A percentile compares a stretch with the other conserved stretches of the same genome.
These are phyloP conservation scores for Mortierella sp. DNA, from an alignment of 371 early-diverging fungal species.

Conservation along the genomic window DNA sequence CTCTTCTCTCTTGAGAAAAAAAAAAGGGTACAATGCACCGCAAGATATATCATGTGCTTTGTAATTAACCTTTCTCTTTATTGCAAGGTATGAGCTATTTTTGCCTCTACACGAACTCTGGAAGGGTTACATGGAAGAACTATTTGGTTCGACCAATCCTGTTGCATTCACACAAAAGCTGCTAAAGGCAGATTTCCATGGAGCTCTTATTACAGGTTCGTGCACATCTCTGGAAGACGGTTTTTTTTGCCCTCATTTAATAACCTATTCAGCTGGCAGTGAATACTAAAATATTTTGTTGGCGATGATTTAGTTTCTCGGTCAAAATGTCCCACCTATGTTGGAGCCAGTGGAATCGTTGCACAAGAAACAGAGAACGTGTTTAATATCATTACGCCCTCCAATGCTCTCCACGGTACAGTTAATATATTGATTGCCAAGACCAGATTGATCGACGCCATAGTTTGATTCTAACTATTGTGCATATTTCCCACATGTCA, in stretches of 20 bases:
- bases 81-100: slow-evolving; percentile 69
- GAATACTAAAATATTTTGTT: neutral
- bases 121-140: slow-evolving; percentile 81
- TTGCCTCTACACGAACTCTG: slow-evolving; percentile 84
- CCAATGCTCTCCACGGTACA: slow-evolving; percentile 74
- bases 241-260: neutral
- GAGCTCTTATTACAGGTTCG: slow-evolving; percentile 79
- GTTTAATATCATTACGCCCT: slow-evolving; percentile 83
- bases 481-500: neutral
- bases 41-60: neutral
- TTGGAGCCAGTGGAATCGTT: slow-evolving; percentile 86
- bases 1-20: no score
- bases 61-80: neutral
- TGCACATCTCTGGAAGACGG: neutral
- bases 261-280: no score
- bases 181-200: slow-evolving; percentile 90
- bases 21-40: no score
- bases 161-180: slow-evolving; percentile 71
- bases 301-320: slow-evolving; percentile 65
- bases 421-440: slow-evolving; percentile 7
- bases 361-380: slow-evolving; percentile 91
- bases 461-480: neutral
- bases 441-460: neutral
- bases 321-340: slow-evolving; percentile 84
- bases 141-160: slow-evolving; percentile 60